Evolutionary conservation across 148 eudicot genomes (phyloP).

Genomic region (Amaranthus palmeri): DNA sequence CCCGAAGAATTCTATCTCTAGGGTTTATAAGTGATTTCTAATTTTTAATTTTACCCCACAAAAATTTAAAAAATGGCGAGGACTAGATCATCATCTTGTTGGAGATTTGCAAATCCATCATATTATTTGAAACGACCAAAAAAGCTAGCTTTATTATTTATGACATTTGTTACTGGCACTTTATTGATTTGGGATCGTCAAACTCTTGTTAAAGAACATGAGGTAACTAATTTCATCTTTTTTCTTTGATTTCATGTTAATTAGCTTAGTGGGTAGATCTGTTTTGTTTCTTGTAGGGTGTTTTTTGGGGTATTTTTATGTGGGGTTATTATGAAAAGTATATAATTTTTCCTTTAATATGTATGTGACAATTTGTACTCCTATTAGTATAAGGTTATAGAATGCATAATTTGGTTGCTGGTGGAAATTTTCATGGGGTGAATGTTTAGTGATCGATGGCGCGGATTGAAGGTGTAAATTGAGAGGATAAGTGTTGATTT

Average conservation of each 20-base stretch:
- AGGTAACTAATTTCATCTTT: conserved; percentile 34
- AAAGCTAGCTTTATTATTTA: conserved; percentile 65
- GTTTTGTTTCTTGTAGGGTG: not conserved
- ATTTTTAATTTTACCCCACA: not conserved
- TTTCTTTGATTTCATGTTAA: not conserved
- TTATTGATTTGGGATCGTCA: conserved; percentile 92
- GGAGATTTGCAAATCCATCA: conserved; percentile 74
- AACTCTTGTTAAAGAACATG: conserved; percentile 68
- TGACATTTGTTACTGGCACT: conserved; percentile 52
- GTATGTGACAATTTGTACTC: not conserved
- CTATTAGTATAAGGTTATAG: not conserved
- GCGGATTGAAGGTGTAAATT: not conserved
- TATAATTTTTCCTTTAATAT: not conserved
- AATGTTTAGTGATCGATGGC: not conserved
- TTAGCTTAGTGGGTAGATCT: not conserved
- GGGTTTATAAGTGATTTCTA: conserved; percentile 1
- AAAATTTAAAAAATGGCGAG: conserved; percentile 54
- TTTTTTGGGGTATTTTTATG: not conserved
- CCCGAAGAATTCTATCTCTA: not conserved
- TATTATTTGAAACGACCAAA: conserved; percentile 92
- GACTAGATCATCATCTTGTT: conserved; percentile 62
- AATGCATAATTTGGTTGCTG: not conserved
- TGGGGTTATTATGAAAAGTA: not conserved
- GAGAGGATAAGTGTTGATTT: not conserved
- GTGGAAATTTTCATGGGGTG: not conserved